Evolutionary conservation across 225 moss, liverwort and hornwort species (phyloP), one percentile per base, ranked within the genome.

Genomic region (Marchantia polymorpha): DNA sequence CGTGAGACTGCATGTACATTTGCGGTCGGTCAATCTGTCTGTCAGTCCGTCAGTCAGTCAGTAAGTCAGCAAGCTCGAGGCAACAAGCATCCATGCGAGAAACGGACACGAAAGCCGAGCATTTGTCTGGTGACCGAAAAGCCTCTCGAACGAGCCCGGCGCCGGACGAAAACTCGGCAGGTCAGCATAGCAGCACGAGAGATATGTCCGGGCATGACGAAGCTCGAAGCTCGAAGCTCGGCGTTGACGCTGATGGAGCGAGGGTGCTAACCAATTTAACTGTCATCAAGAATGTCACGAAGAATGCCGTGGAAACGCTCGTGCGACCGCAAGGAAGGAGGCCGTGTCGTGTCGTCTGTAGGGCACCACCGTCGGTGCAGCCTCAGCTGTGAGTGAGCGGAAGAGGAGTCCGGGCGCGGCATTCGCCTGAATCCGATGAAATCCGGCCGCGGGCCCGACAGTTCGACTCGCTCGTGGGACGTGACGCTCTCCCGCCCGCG

Each of bases 141-240:
- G 39, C 39, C 5, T 39, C 39, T 39, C 39, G 39, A 39, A 39
- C 39, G 5, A 39, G 39, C n/a, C n/a, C n/a, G n/a, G n/a, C 39
- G 15, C 0, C 12, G n/a, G 49, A 70, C 49, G 10, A 22, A 7
- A 11, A 17, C 22, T 12, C 3, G 0, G 2, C 73, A 13, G 52
- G 25, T 54, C 27, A 48, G 3, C 14, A 70, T 20, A 70, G 69
- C 47, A 46, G 20, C 3, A 13, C 8, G 31, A 75, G 75, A 75
- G 75, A 75, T 75, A 58, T 58, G 75, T 58, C 27, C 74, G 27
- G 74, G 54, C 74, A 74, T 55, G 52, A 39, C 59, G 19, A 39
- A 75, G 20, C 3, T 53, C 54, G 12, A 0, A 52, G 52, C 51
- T n/a, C n/a, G 5, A 39, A 39, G 39, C 39, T 58, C 53, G 7